Percentiles rank a stretch among this genome's conserved stretches.
Conservation (phyloP, 352 stramenopile species). For the Phytopythium helicoides region DNA sequence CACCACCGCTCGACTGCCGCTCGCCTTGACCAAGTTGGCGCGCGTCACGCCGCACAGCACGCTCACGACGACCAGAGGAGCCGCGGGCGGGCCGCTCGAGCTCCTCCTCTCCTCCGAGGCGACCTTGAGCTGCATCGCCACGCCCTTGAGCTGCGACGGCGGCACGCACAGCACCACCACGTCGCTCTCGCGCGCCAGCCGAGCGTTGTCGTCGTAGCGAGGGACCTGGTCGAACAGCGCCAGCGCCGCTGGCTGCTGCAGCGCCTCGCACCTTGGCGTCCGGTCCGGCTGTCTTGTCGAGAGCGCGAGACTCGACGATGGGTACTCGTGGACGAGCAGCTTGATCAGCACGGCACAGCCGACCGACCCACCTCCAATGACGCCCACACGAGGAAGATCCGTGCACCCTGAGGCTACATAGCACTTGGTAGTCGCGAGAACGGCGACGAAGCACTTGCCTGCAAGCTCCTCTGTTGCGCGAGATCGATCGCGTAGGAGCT, state of each 20-base stretch:
- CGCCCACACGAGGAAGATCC: slow-evolving; percentile 31
- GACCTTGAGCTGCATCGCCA: slow-evolving; percentile 65
- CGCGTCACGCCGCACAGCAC: slow-evolving; percentile 35
- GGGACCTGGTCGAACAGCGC: slow-evolving; percentile 33
- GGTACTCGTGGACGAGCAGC: slow-evolving; percentile 42
- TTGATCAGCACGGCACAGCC: slow-evolving; percentile 47
- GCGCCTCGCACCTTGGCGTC: slow-evolving; percentile 31
- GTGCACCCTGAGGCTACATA: slow-evolving; percentile 10
- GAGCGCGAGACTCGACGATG: slow-evolving; percentile 27
- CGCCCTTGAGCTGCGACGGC: slow-evolving; percentile 64
- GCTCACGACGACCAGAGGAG: slow-evolving; percentile 39
- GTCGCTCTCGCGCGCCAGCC: slow-evolving; percentile 47
- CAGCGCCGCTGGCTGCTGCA: slow-evolving; percentile 18
- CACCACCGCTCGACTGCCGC: slow-evolving; percentile 34
- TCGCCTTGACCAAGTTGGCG: slow-evolving; percentile 47
- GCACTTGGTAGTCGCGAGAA: slow-evolving; percentile 27
- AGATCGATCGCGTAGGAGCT: slow-evolving; percentile 26
- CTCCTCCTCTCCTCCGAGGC: slow-evolving; percentile 8
- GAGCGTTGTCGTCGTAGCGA: slow-evolving; percentile 60
- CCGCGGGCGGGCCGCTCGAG: neutral
- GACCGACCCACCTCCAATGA: slow-evolving; percentile 55
- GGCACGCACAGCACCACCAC: slow-evolving; percentile 64
- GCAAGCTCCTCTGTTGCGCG: slow-evolving; percentile 35
- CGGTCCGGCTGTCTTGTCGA: slow-evolving; percentile 63
- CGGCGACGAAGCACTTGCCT: slow-evolving; percentile 37